Conservation (phyloP, 352 stramenopile species). For the Globisporangium mamillatum region DNA sequence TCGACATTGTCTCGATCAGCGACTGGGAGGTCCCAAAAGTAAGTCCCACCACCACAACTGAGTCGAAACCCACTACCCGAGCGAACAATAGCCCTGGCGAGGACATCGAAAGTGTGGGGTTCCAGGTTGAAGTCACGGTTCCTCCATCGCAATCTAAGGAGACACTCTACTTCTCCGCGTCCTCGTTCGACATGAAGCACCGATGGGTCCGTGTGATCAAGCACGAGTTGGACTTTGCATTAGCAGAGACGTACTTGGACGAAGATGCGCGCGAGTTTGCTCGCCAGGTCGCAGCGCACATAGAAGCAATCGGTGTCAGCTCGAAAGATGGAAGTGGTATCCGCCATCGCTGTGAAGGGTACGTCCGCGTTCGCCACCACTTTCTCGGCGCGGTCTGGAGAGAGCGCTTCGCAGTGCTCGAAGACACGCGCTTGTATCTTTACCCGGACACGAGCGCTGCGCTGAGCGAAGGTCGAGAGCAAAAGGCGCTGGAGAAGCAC, state of each 20-base stretch:
- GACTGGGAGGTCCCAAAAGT: conserved; percentile 39
- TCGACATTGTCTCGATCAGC: conserved; percentile 36
- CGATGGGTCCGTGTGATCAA: conserved; percentile 56
- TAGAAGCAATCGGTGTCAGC: conserved; percentile 18
- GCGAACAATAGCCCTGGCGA: not conserved
- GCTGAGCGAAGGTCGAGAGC: conserved; percentile 22
- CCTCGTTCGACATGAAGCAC: conserved; percentile 30
- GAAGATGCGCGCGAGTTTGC: conserved; percentile 53
- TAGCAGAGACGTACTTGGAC: conserved; percentile 57
- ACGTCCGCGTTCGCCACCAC: conserved; percentile 43
- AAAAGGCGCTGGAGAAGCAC: conserved; percentile 43
- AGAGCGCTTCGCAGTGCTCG: conserved; percentile 43
- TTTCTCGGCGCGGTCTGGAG: conserved; percentile 50
- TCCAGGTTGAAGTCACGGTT: conserved; percentile 32
- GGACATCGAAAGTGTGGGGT: conserved; percentile 31
- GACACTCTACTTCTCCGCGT: conserved; percentile 38
- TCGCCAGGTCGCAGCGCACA: conserved; percentile 43
- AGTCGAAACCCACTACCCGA: not conserved
- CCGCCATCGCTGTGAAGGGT: conserved; percentile 22
- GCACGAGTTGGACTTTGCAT: conserved; percentile 55
- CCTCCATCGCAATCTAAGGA: conserved; percentile 11
- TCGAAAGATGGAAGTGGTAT: not conserved
- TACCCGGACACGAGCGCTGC: conserved; percentile 34
- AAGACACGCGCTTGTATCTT: conserved; percentile 31
- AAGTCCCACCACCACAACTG: not conserved